phyloP scores from a whole-genome alignment of 2,329 filamentous ascomycete species.

The Lachnellula subtilissima region DNA sequence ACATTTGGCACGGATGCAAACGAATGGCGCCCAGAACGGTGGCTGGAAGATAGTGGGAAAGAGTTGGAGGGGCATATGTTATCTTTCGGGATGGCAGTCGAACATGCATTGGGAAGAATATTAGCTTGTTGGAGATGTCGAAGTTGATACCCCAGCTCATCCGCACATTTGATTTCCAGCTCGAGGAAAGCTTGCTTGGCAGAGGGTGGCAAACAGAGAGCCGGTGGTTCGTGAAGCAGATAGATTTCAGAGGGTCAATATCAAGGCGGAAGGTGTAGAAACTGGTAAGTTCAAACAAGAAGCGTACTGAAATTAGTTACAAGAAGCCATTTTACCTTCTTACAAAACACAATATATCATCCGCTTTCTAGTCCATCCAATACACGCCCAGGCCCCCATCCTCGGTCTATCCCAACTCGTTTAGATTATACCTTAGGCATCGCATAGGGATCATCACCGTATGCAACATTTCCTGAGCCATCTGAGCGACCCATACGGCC shows the following conservation, averaged over 20 bases:
- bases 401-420: no score
- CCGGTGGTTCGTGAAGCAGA: background rate
- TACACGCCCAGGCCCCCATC: no score
- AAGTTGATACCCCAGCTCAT: conserved; percentile 46
- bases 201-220: background rate
- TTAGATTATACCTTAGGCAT: no score
- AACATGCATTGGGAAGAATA: conserved; percentile 49
- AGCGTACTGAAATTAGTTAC: no score
- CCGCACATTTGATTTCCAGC: background rate
- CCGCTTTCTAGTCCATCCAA: no score
- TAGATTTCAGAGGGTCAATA: background rate
- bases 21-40: conserved; percentile 44
- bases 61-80: background rate
- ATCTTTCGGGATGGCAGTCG: conserved; percentile 33
- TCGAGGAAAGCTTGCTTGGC: background rate
- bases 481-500: no score
- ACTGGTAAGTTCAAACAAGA: no score
- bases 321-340: no score
- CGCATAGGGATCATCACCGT: no score
- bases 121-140: conserved; percentile 55
- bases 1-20: conserved; percentile 45
- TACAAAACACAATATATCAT: no score
- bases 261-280: background rate
- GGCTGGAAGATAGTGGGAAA: conserved; percentile 31
- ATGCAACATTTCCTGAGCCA: no score